Evolutionary conservation across 495 filamentous ascomycete genomes (phyloP), one percentile per base, ranked within the genome.

Genomic region (Hypoxylon perforatum): DNA sequence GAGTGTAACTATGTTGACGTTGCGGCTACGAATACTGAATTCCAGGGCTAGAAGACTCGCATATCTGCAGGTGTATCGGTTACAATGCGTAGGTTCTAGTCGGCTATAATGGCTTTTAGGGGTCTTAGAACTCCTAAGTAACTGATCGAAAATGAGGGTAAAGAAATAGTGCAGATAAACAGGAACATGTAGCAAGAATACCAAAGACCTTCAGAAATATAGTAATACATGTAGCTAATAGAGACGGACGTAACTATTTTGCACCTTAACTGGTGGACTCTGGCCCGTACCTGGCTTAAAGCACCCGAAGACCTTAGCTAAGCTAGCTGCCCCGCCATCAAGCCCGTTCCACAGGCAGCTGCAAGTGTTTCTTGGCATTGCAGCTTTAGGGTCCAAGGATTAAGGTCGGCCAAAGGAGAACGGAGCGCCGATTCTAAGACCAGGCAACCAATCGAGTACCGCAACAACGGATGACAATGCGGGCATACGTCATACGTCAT

Each of bases 401-500:
- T n/a, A 46, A 39, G 45, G 45, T 48, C 42, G 18, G 49, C 18
- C 47, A 28, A 61, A 58, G 36, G 1, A 41, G 38, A 41, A n/a
- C 15, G 14, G 12, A 17, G 2, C 38, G 17, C 38, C 38, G 22
- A 53, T 33, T 30, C 39, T 15, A 33, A 33, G 22, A 4, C n/a
- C 18, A 18, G 22, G 51, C 38, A 47, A 47, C 65, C 65, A 68
- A 63, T 68, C 41, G 63, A 63, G 9, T 28, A 14, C 38, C 49
- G 18, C 1, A 17, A 57, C 15, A 44, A 44, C 18, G 22, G 45
- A 50, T 60, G 55, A 48, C 53, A 69, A 25, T 60, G 65, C 55
- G 19, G 45, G 47, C 60, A 35, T 61, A 69, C 61, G 19, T 50
- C 59, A 51, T 65, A 69, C 66, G 66, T 65, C 66, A 69, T 64